phyloP scores from a whole-genome alignment of 345 rosid genomes.

The Linum usitatissimum region DNA sequence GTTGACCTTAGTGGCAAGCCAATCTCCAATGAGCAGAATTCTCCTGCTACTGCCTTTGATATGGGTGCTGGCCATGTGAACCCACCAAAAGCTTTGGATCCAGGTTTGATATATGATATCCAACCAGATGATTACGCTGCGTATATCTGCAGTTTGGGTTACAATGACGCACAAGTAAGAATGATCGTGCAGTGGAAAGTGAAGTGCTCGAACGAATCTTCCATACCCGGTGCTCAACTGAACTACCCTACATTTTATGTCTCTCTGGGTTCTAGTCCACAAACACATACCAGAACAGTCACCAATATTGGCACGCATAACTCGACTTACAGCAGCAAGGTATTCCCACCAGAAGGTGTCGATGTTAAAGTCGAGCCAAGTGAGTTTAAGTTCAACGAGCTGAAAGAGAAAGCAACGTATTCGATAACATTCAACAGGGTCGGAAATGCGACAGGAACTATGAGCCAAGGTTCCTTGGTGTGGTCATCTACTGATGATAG shows the following conservation, averaged over 20 bases:
- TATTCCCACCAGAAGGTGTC: not conserved
- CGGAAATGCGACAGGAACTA: not conserved
- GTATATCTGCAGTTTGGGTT: not conserved
- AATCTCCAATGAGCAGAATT: not conserved
- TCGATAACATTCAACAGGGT: too few relatives aligned
- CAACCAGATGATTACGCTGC: not conserved
- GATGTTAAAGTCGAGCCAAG: too few relatives aligned
- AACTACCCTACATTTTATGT: not conserved
- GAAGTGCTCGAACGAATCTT: not conserved
- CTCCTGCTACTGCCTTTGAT: not conserved
- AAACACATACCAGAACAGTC: not conserved
- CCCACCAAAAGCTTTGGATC: not conserved
- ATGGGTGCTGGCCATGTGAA: constrained; percentile 3
- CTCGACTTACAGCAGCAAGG: not conserved
- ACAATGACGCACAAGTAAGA: not conserved
- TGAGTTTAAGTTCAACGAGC: too few relatives aligned
- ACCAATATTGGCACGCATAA: not conserved
- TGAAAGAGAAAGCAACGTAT: too few relatives aligned
- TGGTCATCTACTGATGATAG: constrained; percentile 14
- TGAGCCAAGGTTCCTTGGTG: constrained; percentile 16
- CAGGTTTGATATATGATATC: not conserved
- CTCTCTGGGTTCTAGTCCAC: not conserved
- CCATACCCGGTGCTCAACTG: not conserved
- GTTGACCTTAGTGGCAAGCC: not conserved
- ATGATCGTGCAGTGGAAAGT: not conserved